A percentile compares a stretch with the other conserved stretches of the same genome.
These are phyloP conservation scores for Trichoderma endophyticum DNA, from an alignment of 2,329 filamentous ascomycete species.

Conservation along the genomic window DNA sequence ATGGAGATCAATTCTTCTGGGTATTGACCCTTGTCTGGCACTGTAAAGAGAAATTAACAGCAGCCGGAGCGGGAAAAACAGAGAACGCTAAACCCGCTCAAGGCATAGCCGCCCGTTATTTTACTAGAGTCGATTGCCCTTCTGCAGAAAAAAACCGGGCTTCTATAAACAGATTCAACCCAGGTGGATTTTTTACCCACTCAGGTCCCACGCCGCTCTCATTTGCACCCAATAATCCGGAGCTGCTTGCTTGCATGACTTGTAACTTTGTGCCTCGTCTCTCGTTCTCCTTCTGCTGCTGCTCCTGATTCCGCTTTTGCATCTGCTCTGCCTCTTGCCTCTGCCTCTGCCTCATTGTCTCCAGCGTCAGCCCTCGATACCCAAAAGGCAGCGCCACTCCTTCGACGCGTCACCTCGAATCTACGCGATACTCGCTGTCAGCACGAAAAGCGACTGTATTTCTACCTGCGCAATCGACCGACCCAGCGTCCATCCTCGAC, in stretches of 20 bases:
- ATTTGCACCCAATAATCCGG: constrained; percentile 11
- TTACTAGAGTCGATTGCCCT: background rate
- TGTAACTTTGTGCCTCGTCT: background rate
- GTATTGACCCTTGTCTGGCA: background rate
- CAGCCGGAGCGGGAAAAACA: background rate
- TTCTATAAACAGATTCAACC: constrained; percentile 13
- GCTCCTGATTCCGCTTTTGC: background rate
- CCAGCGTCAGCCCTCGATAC: constrained; percentile 4
- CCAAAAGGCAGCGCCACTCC: background rate
- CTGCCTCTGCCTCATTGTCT: background rate
- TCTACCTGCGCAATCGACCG: background rate
- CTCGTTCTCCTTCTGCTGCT: background rate
- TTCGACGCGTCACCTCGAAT: background rate
- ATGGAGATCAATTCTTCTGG: too few species aligned
- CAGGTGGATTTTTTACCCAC: constrained; percentile 1
- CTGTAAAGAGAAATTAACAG: constrained; percentile 2
- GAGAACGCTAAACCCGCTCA: background rate
- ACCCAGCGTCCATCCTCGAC: background rate
- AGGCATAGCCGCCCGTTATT: background rate
- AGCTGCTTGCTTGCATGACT: background rate
- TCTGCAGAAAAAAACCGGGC: background rate
- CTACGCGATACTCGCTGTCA: background rate
- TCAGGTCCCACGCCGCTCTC: constrained; percentile 7
- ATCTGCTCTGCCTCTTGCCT: background rate
- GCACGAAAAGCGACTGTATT: background rate